phyloP scores from a whole-genome alignment of 2,329 filamentous ascomycete species.

The Celoporthe dispersa region DNA sequence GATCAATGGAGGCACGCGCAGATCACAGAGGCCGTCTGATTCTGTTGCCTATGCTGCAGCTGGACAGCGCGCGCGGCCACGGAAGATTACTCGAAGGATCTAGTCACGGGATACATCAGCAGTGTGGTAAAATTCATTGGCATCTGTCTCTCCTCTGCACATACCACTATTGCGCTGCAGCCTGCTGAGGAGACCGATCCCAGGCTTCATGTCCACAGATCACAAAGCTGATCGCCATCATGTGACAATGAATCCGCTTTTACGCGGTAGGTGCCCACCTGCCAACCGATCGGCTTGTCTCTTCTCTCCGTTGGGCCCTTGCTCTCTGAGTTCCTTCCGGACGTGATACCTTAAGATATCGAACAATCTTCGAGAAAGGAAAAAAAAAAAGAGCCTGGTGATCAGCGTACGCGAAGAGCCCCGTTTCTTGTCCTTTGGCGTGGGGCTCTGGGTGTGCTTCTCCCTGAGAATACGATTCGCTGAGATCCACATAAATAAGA shows the following conservation, averaged over 20 bases:
- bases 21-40: neutral
- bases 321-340: neutral
- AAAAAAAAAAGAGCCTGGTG: too few relatives aligned
- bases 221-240: neutral
- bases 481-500: slow-evolving; percentile 6
- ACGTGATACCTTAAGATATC: neutral
- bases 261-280: neutral
- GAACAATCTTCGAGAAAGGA: neutral
- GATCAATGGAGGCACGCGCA: neutral
- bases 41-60: neutral
- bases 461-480: neutral
- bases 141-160: neutral
- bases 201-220: neutral
- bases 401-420: neutral
- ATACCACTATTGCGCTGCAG: neutral
- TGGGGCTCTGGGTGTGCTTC: neutral
- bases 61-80: neutral
- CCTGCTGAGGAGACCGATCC: neutral
- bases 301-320: neutral
- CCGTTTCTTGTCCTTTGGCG: neutral
- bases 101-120: neutral
- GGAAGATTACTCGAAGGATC: neutral
- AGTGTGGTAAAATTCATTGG: neutral
- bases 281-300: neutral
- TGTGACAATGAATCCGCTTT: neutral